Evolutionary conservation across 441 rosid species (phyloP).

Genomic region (Populus trichocarpa): DNA sequence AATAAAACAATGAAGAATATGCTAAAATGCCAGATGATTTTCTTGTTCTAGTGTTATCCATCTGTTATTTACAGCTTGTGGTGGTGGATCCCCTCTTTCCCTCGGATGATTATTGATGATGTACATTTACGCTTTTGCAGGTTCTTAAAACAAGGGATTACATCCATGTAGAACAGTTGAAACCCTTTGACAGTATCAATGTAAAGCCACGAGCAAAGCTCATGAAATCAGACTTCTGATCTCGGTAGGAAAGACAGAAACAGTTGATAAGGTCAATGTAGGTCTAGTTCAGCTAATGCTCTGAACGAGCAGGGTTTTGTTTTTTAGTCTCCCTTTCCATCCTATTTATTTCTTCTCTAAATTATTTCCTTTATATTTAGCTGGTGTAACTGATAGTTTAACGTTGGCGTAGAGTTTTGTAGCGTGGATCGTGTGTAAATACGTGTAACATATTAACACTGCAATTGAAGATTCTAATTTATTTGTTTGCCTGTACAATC

Average conservation of each 20-base stretch:
- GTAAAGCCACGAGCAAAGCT: conserved; percentile 74
- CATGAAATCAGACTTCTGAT: conserved; percentile 81
- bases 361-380: conserved; percentile 16
- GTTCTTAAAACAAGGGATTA: conserved; percentile 92
- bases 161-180: conserved; percentile 83
- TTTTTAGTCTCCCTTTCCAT: neutral
- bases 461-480: conserved; percentile 30
- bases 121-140: conserved; percentile 33
- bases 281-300: conserved; percentile 30
- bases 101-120: neutral
- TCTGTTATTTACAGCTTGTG: neutral
- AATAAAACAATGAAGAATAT: neutral
- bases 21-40: neutral
- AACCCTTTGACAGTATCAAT: conserved; percentile 59
- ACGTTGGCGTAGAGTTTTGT: conserved; percentile 23
- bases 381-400: conserved; percentile 38
- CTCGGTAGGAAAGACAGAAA: conserved; percentile 22
- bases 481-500: conserved; percentile 11
- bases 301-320: neutral
- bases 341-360: neutral
- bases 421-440: conserved; percentile 31
- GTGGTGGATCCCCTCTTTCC: neutral
- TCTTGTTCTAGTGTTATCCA: neutral
- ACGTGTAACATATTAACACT: conserved; percentile 28
- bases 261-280: conserved; percentile 18